Base-by-base conservation (phyloP, 257 asterid genomes). In the Jaltomata sinuosa region DNA sequence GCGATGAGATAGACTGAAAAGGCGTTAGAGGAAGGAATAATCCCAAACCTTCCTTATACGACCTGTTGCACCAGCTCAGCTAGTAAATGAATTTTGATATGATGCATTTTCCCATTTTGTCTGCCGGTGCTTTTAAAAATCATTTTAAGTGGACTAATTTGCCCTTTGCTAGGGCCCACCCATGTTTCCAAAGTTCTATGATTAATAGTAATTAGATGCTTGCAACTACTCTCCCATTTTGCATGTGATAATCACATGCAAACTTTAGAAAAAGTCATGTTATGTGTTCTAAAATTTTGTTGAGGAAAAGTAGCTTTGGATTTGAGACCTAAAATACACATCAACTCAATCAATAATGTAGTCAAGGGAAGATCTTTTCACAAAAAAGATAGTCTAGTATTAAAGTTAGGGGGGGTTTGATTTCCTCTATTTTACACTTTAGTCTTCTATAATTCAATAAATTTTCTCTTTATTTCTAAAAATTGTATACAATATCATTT, bases 171-270 rank as follows among this genome's bases (percentile, higher is more conserved):
- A 54, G 81, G 87, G 54, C 18, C 87, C 72, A 53, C 84, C 80
- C 85, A 84, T 84, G 85, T 87, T 81, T 34, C 11, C 4, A 27
- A 18, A 57, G 5, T 49, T 82, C 64, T 65, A 50, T 32, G 3
- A 79, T 72, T 64, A 12, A 6, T 40, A 25, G 69, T 79, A 2
- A 80, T 67, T 53, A 68, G 32, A 47, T 25, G 36, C 7, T 25
- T 47, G n/a, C 67, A 71, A 87, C 85, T 50, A 72, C 85, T 82
- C 87, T 77, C 45, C 69, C 21, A 59, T 34, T 18, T 38, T 61
- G 64, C 89, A 87, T 81, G 89, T 84, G 89, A 87, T 19, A 6
- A 34, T 87, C 89, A 87, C 87, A 79, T 84, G 87, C 29, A 53
- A 55, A 21, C 15, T 34, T 34, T 3, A 16, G 22, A 84, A 25